Evolutionary conservation across 129 eudicot species (phyloP), one percentile per base, ranked within the genome.

Genomic region (Erigeron canadensis): DNA sequence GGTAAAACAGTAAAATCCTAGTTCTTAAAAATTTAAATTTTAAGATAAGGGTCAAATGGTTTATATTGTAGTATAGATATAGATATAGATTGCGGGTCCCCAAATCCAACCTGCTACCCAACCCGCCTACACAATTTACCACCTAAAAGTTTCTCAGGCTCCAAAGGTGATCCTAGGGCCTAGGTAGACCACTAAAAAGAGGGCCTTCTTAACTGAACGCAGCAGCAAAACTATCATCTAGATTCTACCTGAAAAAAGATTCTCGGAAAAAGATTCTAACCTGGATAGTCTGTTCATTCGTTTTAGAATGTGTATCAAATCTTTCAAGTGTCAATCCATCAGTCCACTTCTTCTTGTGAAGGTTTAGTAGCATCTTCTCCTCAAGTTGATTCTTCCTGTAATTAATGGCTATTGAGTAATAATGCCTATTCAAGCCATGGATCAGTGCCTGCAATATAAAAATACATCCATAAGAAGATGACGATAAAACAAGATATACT

Each of bases 291-390:
- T 88, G 94, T 80, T 91, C 98, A 42, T 91, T 89, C 65, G 98
- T 91, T 81, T 86, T 86, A 21, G 98, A 91, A 79, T 88, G 98
- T 62, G 85, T 64, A 77, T 91, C 98, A 80, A 91, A 91, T 7
- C 89, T 82, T 74, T 91, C 86, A 17, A 91, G 98, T 16, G 87
- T 89, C 75, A 91, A 73, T 46, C 96, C 98, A 83, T 91, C 98
- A 13, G 98, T 86, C 98, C 98, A 88, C 72, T 88, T 91, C 78
- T 91, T 91, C 81, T 91, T 91, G 79, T 91, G 96, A 67, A 91
- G 98, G 72, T 91, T 91, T 73, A 91, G 69, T 17, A 91, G 68
- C 98, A 91, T 91, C 82, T 91, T 91, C 84, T 91, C 97, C 80
- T 91, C 97, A 16, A 91, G 93, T 73, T 91, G 91, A 77, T 91